A percentile compares a stretch with the other conserved stretches of the same genome.
These are phyloP conservation scores for Cochlearia excelsa DNA, from an alignment of 345 rosid genomes.

Conservation along the genomic window DNA sequence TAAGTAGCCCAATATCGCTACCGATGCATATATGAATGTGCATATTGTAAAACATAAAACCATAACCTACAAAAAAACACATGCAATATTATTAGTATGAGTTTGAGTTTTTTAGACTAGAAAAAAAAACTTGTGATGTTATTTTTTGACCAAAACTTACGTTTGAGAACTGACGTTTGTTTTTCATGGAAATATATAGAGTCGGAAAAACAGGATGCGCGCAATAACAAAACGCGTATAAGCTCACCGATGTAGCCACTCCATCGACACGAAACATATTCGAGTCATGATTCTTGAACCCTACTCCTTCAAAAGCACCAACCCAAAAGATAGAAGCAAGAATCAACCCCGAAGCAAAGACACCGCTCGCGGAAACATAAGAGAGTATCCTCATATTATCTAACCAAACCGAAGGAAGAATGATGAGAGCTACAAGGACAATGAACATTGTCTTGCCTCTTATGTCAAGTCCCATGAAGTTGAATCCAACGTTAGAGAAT, in stretches of 20 bases:
- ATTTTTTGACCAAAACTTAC: conserved; percentile 43
- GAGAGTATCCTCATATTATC: conserved; percentile 75
- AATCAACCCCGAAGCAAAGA: conserved; percentile 70
- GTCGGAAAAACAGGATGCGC: conserved; percentile 93
- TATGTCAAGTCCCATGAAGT: conserved; percentile 44
- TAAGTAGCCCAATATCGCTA: conserved; percentile 58
- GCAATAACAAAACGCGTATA: conserved; percentile 85
- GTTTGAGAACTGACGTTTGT: conserved; percentile 68
- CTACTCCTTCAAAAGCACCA: conserved; percentile 73
- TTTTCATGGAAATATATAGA: conserved; percentile 73
- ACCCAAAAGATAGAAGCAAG: conserved; percentile 65
- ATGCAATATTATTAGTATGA: conserved; percentile 7
- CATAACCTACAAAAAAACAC: conserved; percentile 42
- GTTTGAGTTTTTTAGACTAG: background rate
- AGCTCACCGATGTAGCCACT: conserved; percentile 70
- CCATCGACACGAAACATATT: conserved; percentile 47
- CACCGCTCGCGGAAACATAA: conserved; percentile 85
- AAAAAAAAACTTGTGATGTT: background rate
- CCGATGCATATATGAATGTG: conserved; percentile 48
- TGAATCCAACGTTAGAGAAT: conserved; percentile 47
- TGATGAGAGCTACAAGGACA: conserved; percentile 55
- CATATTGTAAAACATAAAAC: conserved; percentile 49
- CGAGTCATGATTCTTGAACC: conserved; percentile 51
- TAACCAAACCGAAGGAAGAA: conserved; percentile 81
- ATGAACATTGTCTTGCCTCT: conserved; percentile 58